Evolutionary conservation across 2,329 filamentous ascomycete genomes (phyloP).

Genomic region (Delphinella strobiligena): DNA sequence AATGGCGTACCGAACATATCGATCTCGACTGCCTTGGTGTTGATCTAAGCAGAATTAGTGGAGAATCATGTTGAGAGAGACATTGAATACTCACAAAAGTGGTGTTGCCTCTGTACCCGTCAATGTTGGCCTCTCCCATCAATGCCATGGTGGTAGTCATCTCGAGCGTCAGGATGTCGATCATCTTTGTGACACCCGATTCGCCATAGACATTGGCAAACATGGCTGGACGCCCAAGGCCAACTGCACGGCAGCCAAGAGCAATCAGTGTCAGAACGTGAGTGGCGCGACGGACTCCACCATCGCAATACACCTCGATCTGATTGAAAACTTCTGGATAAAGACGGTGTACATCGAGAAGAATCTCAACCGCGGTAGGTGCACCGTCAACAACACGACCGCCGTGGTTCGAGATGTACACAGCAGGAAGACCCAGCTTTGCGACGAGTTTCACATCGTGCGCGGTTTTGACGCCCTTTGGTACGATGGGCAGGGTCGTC

Average conservation of each 20-base stretch:
- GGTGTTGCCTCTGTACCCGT: slow-evolving; percentile 11
- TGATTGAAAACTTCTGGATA: slow-evolving; percentile 27
- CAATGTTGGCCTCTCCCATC: slow-evolving; percentile 11
- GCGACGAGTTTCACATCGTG: slow-evolving; percentile 26
- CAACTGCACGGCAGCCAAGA: slow-evolving; percentile 27
- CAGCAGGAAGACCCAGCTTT: slow-evolving; percentile 24
- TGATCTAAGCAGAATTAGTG: slow-evolving; percentile 7
- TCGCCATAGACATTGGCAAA: slow-evolving; percentile 45
- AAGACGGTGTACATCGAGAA: slow-evolving; percentile 58
- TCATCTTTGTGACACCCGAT: slow-evolving; percentile 47
- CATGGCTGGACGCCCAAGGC: slow-evolving; percentile 39
- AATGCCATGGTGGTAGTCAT: slow-evolving; percentile 20
- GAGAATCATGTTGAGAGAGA: neutral
- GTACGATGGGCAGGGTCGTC: slow-evolving; percentile 26
- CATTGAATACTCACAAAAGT: slow-evolving; percentile 13
- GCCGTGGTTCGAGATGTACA: slow-evolving; percentile 31
- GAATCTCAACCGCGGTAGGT: slow-evolving; percentile 61
- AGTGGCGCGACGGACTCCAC: slow-evolving; percentile 27
- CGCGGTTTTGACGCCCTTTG: slow-evolving; percentile 28
- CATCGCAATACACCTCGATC: slow-evolving; percentile 28
- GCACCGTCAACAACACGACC: slow-evolving; percentile 32
- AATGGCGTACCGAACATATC: slow-evolving; percentile 13
- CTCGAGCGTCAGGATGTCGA: slow-evolving; percentile 40
- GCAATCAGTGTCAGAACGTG: slow-evolving; percentile 27
- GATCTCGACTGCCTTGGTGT: slow-evolving; percentile 12